phyloP scores from a whole-genome alignment of 2,329 filamentous ascomycete genomes.

The Eurotiales sp. region DNA sequence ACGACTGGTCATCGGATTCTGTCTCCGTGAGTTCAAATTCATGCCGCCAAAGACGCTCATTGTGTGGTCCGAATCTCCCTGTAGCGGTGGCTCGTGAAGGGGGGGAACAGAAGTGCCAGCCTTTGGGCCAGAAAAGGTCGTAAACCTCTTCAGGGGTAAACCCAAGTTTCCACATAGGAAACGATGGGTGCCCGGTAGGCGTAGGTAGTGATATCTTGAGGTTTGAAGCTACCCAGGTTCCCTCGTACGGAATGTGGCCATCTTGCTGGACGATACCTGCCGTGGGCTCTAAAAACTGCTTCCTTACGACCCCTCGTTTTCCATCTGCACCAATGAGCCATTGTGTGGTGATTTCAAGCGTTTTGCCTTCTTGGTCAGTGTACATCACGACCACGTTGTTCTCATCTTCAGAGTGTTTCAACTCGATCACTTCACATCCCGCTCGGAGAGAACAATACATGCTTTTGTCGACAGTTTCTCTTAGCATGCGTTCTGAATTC shows the following conservation, averaged over 20 bases:
- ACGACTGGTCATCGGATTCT: slow-evolving; percentile 16
- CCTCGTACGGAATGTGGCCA: slow-evolving; percentile 21
- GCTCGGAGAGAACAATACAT: slow-evolving; percentile 1
- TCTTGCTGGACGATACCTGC: slow-evolving; percentile 22
- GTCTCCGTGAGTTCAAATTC: slow-evolving; percentile 26
- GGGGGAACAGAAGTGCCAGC: slow-evolving; percentile 27
- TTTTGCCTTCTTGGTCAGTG: not conserved
- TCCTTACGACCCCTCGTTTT: slow-evolving; percentile 29
- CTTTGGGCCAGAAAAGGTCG: slow-evolving; percentile 26
- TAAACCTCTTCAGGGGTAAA: slow-evolving; percentile 26
- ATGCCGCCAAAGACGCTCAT: slow-evolving; percentile 30
- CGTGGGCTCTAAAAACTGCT: slow-evolving; percentile 26
- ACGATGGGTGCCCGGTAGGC: slow-evolving; percentile 24
- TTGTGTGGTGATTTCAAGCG: slow-evolving; percentile 10
- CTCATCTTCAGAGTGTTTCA: not conserved
- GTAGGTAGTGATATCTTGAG: slow-evolving; percentile 25
- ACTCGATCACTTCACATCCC: slow-evolving; percentile 7
- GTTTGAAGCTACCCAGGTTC: slow-evolving; percentile 28
- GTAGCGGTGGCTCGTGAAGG: slow-evolving; percentile 14
- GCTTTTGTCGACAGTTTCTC: not conserved
- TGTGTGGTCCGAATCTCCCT: slow-evolving; percentile 25
- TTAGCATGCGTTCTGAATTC: slow-evolving; percentile 2
- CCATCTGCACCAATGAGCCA: slow-evolving; percentile 28
- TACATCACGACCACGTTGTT: not conserved
- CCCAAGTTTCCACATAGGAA: slow-evolving; percentile 27